Conservation (phyloP, 805 yeast genomes). For the Candida nitratophila region DNA sequence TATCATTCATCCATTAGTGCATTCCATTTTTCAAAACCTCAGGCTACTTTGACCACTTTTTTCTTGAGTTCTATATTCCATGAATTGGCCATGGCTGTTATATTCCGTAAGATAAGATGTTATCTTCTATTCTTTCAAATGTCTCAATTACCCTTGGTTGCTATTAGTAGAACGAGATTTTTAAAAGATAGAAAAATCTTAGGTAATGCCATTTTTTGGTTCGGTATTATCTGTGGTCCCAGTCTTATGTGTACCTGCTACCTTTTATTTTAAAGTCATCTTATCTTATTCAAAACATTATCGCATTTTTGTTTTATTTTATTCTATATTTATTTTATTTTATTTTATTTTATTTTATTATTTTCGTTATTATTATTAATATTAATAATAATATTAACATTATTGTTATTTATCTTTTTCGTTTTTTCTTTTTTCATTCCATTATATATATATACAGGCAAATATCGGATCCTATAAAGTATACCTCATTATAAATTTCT, state of each 20-base stretch:
- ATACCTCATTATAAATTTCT: no score
- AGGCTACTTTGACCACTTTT: conserved; percentile 76
- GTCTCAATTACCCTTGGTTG: conserved; percentile 78
- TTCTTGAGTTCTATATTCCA: conserved; percentile 77
- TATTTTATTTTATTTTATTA: neutral
- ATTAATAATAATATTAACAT: no score
- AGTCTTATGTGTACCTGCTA: conserved; percentile 81
- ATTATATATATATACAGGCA: neutral
- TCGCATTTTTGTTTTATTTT: neutral
- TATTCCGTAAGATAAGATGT: conserved; percentile 74
- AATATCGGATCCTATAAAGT: no score
- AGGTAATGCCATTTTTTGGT: conserved; percentile 85
- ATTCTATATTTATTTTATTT: neutral
- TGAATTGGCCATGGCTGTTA: conserved; percentile 86
- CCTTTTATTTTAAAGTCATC: conserved; percentile 57
- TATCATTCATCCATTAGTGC: conserved; percentile 86
- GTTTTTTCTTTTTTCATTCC: no score
- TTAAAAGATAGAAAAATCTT: conserved; percentile 49
- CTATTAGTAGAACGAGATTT: conserved; percentile 51
- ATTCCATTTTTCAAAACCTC: conserved; percentile 50
- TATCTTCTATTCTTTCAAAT: conserved; percentile 77
- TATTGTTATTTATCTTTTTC: no score
- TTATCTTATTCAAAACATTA: no score
- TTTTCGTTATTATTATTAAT: no score
- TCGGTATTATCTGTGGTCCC: conserved; percentile 87